These are phyloP conservation scores for Colletotrichum salicis DNA, from an alignment of 2,329 filamentous ascomycete genomes.

Conservation along the genomic window DNA sequence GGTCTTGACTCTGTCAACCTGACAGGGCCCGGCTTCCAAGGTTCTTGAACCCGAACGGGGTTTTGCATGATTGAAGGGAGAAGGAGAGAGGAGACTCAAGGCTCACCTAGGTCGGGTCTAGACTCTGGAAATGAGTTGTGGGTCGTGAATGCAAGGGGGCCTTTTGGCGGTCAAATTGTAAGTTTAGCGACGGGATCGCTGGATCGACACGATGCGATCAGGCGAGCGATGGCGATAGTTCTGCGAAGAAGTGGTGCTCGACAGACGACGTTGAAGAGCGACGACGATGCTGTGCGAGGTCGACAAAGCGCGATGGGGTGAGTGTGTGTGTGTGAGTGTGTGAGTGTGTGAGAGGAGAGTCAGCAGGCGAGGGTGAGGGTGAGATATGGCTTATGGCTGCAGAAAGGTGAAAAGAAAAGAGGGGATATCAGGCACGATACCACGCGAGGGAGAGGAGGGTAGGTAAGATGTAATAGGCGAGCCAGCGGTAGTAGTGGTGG, in stretches of 20 bases:
- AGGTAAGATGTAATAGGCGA: slow-evolving; percentile 34
- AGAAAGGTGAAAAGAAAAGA: slow-evolving; percentile 34
- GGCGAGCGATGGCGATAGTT: not conserved
- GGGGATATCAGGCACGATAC: slow-evolving; percentile 33
- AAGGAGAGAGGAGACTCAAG: slow-evolving; percentile 33
- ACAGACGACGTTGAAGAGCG: not conserved
- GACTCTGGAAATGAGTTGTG: slow-evolving; percentile 37
- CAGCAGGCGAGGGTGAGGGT: slow-evolving; percentile 5
- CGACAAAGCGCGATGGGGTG: slow-evolving; percentile 2
- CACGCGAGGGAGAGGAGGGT: slow-evolving; percentile 36
- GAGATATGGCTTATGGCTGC: slow-evolving; percentile 25
- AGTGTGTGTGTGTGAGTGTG: slow-evolving; percentile 2
- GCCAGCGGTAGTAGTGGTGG: slow-evolving; percentile 17
- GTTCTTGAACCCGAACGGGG: slow-evolving; percentile 21
- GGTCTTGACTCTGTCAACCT: slow-evolving; percentile 15
- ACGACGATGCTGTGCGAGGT: not conserved
- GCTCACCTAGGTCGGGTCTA: slow-evolving; percentile 37
- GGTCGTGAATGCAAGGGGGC: slow-evolving; percentile 37
- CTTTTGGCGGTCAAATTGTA: slow-evolving; percentile 35
- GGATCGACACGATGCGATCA: slow-evolving; percentile 4
- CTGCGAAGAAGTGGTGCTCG: not conserved
- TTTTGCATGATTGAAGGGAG: slow-evolving; percentile 36
- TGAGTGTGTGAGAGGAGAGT: not conserved
- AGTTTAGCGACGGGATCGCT: slow-evolving; percentile 23
- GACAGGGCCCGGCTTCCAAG: slow-evolving; percentile 25